A percentile compares a stretch with the other conserved stretches of the same genome.
Conservation (phyloP, 2,329 filamentous ascomycete species). For the Calonectria multiphialidica region DNA sequence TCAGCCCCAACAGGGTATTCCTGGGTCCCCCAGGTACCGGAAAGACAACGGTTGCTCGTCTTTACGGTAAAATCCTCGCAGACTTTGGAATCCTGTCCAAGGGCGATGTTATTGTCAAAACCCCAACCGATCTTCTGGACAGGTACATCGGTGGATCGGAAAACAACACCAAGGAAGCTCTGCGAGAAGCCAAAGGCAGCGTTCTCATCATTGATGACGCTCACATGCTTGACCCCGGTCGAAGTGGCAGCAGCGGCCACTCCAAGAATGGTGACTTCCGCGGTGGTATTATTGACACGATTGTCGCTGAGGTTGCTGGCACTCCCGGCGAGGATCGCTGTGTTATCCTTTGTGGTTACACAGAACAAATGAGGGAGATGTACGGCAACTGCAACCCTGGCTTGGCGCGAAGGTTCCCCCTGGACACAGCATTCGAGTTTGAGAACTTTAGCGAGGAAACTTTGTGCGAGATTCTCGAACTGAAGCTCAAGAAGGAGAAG, state of each 20-base stretch:
- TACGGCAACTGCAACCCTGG: slow-evolving; percentile 80
- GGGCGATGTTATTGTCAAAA: slow-evolving; percentile 73
- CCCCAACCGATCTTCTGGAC: slow-evolving; percentile 79
- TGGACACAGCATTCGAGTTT: slow-evolving; percentile 75
- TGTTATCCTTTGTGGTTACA: slow-evolving; percentile 79
- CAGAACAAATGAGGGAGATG: slow-evolving; percentile 77
- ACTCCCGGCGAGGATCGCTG: slow-evolving; percentile 79
- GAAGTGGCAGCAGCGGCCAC: slow-evolving; percentile 40
- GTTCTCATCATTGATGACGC: slow-evolving; percentile 84
- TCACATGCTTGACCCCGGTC: slow-evolving; percentile 70
- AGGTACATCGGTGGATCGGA: slow-evolving; percentile 74
- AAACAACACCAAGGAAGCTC: slow-evolving; percentile 76
- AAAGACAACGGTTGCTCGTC: slow-evolving; percentile 79
- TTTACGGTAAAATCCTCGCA: slow-evolving; percentile 76
- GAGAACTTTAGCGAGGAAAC: slow-evolving; percentile 75
- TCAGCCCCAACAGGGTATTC: slow-evolving; percentile 76
- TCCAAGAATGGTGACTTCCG: slow-evolving; percentile 62
- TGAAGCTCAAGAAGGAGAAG: slow-evolving; percentile 71
- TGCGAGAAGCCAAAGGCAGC: slow-evolving; percentile 75
- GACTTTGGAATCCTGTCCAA: slow-evolving; percentile 71
- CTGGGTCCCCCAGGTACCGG: slow-evolving; percentile 79
- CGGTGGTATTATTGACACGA: slow-evolving; percentile 78
- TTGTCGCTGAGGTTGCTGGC: slow-evolving; percentile 80
- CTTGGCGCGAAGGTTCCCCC: slow-evolving; percentile 73
- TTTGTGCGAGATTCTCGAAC: slow-evolving; percentile 70